These are phyloP conservation scores for Choricystis sp. DNA, from an alignment of 139 green algal species.

Conservation along the genomic window DNA sequence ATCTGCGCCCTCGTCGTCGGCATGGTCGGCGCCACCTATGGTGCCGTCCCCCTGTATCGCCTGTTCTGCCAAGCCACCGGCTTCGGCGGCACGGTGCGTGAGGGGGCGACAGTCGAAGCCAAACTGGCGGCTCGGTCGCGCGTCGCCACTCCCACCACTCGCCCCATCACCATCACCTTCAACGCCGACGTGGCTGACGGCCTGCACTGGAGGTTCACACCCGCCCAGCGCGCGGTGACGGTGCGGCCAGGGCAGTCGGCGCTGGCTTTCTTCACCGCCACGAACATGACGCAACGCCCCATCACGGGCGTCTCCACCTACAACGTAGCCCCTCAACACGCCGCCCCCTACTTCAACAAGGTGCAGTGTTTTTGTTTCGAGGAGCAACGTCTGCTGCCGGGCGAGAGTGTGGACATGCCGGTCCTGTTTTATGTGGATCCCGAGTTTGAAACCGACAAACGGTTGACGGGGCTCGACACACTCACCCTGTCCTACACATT, in stretches of 20 bases:
- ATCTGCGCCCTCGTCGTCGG: constrained; percentile 44
- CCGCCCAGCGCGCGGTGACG: not conserved
- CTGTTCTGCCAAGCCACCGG: constrained; percentile 60
- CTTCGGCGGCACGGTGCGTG: constrained; percentile 62
- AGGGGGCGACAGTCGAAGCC: constrained; percentile 49
- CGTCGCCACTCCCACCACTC: constrained; percentile 32
- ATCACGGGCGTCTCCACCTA: constrained; percentile 90
- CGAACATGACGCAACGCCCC: constrained; percentile 55
- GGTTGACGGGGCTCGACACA: constrained; percentile 62
- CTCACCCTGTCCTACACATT: constrained; percentile 94
- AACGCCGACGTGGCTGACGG: constrained; percentile 59
- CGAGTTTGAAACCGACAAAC: constrained; percentile 76
- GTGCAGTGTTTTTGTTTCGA: constrained; percentile 96
- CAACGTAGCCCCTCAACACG: constrained; percentile 80
- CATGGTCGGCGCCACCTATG: constrained; percentile 90
- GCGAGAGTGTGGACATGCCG: constrained; percentile 93
- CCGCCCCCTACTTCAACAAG: constrained; percentile 96
- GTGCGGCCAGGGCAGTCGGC: constrained; percentile 79
- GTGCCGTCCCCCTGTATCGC: constrained; percentile 80
- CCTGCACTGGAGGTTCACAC: not conserved
- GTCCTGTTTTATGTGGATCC: constrained; percentile 99
- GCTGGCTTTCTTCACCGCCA: constrained; percentile 91
- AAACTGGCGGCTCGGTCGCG: constrained; percentile 48
- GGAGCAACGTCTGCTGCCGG: constrained; percentile 73
- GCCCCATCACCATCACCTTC: constrained; percentile 70